phyloP scores from a whole-genome alignment of 2,329 filamentous ascomycete species.

The Arthrocladium fulminans region DNA sequence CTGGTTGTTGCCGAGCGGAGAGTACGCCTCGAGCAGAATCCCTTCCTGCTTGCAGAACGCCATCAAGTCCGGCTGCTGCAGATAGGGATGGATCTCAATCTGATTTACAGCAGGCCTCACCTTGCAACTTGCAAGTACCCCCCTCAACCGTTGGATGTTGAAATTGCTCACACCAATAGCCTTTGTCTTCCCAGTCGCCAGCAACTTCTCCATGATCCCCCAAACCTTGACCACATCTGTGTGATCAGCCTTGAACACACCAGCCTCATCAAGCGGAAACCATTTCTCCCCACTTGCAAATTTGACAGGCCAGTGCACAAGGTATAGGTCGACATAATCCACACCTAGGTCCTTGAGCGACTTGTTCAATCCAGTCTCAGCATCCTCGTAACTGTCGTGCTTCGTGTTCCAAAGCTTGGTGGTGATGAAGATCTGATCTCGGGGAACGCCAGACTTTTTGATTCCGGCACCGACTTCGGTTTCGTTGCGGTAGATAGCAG shows the following conservation, averaged over 20 bases:
- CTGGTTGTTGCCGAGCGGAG: slow-evolving; percentile 53
- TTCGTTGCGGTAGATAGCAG: slow-evolving; percentile 45
- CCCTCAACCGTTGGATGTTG: slow-evolving; percentile 39
- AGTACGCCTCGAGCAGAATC: slow-evolving; percentile 48
- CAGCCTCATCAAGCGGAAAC: slow-evolving; percentile 37
- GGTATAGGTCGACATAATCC: slow-evolving; percentile 47
- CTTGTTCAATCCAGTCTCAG: slow-evolving; percentile 41
- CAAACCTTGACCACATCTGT: slow-evolving; percentile 45
- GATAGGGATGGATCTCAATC: slow-evolving; percentile 46
- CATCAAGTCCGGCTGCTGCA: slow-evolving; percentile 42
- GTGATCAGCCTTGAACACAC: slow-evolving; percentile 34
- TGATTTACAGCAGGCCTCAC: slow-evolving; percentile 44
- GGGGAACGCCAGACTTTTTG: slow-evolving; percentile 23
- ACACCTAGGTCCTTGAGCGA: slow-evolving; percentile 43
- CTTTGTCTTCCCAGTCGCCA: slow-evolving; percentile 36
- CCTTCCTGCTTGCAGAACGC: slow-evolving; percentile 44
- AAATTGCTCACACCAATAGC: slow-evolving; percentile 49
- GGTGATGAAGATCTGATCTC: slow-evolving; percentile 38
- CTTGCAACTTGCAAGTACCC: slow-evolving; percentile 35
- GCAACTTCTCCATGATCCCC: slow-evolving; percentile 40
- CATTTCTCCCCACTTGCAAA: slow-evolving; percentile 42
- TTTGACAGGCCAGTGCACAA: slow-evolving; percentile 46
- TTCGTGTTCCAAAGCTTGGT: slow-evolving; percentile 54
- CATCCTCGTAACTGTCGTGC: slow-evolving; percentile 39
- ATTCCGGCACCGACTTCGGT: slow-evolving; percentile 43